Conservation (phyloP, 1,284 basidiomycete genomes). For the Heterobasidion annosum region DNA sequence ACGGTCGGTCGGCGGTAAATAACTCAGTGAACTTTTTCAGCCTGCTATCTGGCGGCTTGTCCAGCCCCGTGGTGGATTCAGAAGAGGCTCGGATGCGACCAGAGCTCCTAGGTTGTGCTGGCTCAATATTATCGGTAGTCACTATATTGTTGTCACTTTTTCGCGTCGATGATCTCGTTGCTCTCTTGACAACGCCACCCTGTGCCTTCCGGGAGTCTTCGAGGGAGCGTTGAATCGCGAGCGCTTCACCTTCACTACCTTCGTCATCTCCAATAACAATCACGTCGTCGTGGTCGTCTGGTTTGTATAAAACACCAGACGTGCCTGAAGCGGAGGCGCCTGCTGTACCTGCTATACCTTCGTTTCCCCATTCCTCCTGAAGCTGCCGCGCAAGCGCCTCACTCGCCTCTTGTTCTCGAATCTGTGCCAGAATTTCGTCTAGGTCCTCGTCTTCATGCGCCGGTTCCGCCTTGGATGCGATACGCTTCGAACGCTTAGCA, state of each 20-base stretch:
- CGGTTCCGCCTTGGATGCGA: constrained; percentile 2
- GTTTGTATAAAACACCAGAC: background rate
- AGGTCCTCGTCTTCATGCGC: constrained; percentile 28
- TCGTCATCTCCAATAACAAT: constrained; percentile 5
- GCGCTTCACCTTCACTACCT: constrained; percentile 23
- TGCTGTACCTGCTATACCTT: background rate
- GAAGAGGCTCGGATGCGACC: background rate
- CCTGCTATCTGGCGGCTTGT: constrained; percentile 20
- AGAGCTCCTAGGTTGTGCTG: background rate
- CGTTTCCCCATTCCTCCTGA: constrained; percentile 21
- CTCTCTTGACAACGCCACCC: background rate
- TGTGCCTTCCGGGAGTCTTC: constrained; percentile 18
- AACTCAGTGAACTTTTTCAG: constrained; percentile 21
- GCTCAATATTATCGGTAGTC: too few relatives aligned
- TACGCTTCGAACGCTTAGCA: background rate
- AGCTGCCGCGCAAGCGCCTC: constrained; percentile 28
- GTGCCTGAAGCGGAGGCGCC: background rate
- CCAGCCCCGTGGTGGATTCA: background rate
- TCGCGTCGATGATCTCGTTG: background rate
- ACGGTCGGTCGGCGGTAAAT: constrained; percentile 23
- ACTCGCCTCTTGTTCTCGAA: constrained; percentile 33
- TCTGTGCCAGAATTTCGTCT: constrained; percentile 28
- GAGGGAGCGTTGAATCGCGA: constrained; percentile 28
- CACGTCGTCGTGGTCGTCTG: background rate
- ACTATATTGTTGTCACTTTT: background rate